Base-by-base conservation (phyloP, 108 stramenopile genomes). In the Skeletonema menzelii region DNA sequence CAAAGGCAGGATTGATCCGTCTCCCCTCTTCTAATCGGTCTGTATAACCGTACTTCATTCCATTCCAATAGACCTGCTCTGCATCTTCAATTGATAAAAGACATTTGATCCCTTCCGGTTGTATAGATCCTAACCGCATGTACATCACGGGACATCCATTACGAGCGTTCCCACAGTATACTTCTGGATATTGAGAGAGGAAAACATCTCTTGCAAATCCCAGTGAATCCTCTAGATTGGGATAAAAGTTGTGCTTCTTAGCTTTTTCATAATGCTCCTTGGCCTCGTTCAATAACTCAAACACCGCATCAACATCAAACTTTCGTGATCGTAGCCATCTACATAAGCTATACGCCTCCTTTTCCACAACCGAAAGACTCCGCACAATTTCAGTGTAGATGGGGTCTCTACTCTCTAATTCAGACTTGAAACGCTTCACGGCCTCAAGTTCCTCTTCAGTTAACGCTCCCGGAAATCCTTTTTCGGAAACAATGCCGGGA, bases 241-340 rank as follows among this genome's bases (percentile, higher is more conserved):
- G 80, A 55, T 74, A 76, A 55, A 93, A 82, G 85, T 90, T 37
- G 82, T 89, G 65, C 77, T 86, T 34, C 84, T 87, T 56, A 80
- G 90, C 75, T 67, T 84, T 35, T 65, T 74, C 5, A 83, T 85
- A 73, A 79, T 86, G 80, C 27, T 71, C 64, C 26, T 65, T 76
- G 0, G 75, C 75, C 30, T 72, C 53, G 28, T 76, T 70, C 26
- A 77, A 57, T 17, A 81, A 14, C 22, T 59, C 80, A 57, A 81
- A 72, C 34, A 81, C 80, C 15, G 67, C 69, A 12, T 76, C 75
- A 13, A 81, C 80, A 59, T 81, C 80, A 60, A 81, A 81, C 31
- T 81, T 76, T 1, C 80, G 47, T 0, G 80, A 75, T 8, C 80
- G 38, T 12, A 81, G 55, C 58, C 76, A 81, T 60, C 80, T 27